Evolutionary conservation across 148 eudicot species (phyloP).

Genomic region (Chenopodium formosanum): DNA sequence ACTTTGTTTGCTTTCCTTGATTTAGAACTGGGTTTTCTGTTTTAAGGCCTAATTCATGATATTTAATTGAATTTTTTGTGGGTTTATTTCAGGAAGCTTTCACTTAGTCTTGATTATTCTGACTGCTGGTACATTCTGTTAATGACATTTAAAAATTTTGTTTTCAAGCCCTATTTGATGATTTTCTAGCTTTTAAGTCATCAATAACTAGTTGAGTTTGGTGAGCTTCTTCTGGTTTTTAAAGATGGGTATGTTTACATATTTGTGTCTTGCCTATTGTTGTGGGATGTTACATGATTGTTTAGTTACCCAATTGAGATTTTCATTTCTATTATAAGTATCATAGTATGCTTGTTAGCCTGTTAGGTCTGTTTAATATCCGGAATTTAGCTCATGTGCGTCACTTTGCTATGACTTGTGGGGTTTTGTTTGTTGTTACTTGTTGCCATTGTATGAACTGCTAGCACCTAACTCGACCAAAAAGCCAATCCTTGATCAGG

Average conservation of each 20-base stretch:
- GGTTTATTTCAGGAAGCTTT: too few species aligned
- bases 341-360: not conserved
- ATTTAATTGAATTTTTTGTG: not conserved
- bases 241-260: not conserved
- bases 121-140: slow-evolving; percentile 7
- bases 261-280: not conserved
- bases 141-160: not conserved
- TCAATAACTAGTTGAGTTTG: not conserved
- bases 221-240: not conserved
- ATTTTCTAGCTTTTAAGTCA: not conserved
- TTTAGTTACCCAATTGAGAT: not conserved
- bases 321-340: not conserved
- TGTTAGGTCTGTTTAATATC: not conserved
- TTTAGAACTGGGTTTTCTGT: not conserved
- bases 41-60: not conserved
- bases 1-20: not conserved
- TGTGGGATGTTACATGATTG: not conserved
- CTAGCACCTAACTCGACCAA: not conserved
- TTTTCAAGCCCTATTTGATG: not conserved
- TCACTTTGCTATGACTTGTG: not conserved
- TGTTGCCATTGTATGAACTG: not conserved
- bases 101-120: not conserved
- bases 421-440: not conserved
- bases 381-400: not conserved
- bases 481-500: not conserved